These are phyloP conservation scores for Boehmeria nivea DNA, from an alignment of 306 rosid species.

Conservation along the genomic window DNA sequence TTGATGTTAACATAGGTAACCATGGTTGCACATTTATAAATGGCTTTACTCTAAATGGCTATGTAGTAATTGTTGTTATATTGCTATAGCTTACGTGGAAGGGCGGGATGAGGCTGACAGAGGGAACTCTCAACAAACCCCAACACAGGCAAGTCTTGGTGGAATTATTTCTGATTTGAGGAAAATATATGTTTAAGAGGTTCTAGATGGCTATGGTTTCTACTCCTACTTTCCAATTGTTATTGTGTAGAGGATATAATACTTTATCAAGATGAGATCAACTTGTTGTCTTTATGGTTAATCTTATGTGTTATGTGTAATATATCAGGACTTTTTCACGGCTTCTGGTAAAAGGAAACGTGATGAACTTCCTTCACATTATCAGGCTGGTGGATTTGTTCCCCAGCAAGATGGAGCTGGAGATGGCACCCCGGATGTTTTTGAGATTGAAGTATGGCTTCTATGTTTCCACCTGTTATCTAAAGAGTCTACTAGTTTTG, in stretches of 20 bases:
- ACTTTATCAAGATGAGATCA: slow-evolving; percentile 4
- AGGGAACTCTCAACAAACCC: slow-evolving; percentile 66
- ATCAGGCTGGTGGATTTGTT: slow-evolving; percentile 67
- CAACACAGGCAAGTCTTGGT: slow-evolving; percentile 63
- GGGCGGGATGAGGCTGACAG: slow-evolving; percentile 90
- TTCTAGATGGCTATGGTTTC: slow-evolving; percentile 20
- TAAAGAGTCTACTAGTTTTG: too few species aligned
- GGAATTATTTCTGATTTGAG: slow-evolving; percentile 24
- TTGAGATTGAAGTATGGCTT: slow-evolving; percentile 71
- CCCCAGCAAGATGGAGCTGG: slow-evolving; percentile 99
- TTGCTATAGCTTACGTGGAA: slow-evolving; percentile 85
- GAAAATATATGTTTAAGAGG: slow-evolving; percentile 13
- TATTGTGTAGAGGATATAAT: slow-evolving; percentile 17
- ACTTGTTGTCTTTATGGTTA: slow-evolving; percentile 7
- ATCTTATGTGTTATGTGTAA: slow-evolving; percentile 21
- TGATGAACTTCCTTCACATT: slow-evolving; percentile 70
- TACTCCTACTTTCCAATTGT: slow-evolving; percentile 9
- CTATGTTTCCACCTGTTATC: not conserved
- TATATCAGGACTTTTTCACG: slow-evolving; percentile 73
- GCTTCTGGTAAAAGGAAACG: slow-evolving; percentile 86
- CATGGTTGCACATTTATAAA: slow-evolving; percentile 9
- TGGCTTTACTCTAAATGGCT: slow-evolving; percentile 19
- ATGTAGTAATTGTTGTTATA: slow-evolving; percentile 28
- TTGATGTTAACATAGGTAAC: slow-evolving; percentile 98
- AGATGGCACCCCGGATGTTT: slow-evolving; percentile 46